These are phyloP conservation scores for Saururus chinensis DNA, from an alignment of 164 flowering plant species.

Conservation along the genomic window DNA sequence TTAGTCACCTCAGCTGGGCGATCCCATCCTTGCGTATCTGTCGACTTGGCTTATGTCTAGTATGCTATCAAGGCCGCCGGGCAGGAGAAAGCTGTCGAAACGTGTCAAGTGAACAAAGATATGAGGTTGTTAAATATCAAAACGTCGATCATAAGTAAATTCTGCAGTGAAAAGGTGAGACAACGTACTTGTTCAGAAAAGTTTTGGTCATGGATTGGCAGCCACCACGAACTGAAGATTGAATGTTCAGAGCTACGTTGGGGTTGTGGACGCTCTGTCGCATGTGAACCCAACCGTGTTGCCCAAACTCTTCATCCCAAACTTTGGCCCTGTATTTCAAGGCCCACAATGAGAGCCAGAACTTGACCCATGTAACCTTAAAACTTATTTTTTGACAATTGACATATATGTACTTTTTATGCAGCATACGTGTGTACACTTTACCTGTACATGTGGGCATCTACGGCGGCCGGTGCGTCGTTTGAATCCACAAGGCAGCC, in stretches of 20 bases:
- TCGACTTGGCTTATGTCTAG: conserved; percentile 58
- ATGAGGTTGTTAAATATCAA: background rate
- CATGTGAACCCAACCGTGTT: conserved; percentile 78
- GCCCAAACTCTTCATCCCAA: conserved; percentile 40
- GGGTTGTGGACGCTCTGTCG: conserved; percentile 94
- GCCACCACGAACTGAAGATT: conserved; percentile 59
- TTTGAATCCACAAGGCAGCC: conserved; percentile 85
- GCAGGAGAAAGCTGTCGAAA: conserved; percentile 48
- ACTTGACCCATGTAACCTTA: too few species aligned
- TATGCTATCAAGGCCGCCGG: conserved; percentile 36
- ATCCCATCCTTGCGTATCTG: conserved; percentile 32
- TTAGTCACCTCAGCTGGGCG: conserved; percentile 3
- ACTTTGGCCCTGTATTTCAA: conserved; percentile 51
- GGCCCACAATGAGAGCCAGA: too few species aligned
- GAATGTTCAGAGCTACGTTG: conserved; percentile 78
- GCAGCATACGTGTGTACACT: too few species aligned
- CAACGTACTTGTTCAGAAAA: conserved; percentile 47
- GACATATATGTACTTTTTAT: too few species aligned
- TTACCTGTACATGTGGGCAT: conserved; percentile 93
- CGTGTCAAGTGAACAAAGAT: background rate
- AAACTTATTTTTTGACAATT: too few species aligned
- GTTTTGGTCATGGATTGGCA: conserved; percentile 48
- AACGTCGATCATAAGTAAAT: background rate
- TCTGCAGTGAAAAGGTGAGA: background rate
- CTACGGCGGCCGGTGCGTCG: conserved; percentile 58